These are phyloP conservation scores for Candida montana DNA, from an alignment of 805 yeast genomes.

Conservation along the genomic window DNA sequence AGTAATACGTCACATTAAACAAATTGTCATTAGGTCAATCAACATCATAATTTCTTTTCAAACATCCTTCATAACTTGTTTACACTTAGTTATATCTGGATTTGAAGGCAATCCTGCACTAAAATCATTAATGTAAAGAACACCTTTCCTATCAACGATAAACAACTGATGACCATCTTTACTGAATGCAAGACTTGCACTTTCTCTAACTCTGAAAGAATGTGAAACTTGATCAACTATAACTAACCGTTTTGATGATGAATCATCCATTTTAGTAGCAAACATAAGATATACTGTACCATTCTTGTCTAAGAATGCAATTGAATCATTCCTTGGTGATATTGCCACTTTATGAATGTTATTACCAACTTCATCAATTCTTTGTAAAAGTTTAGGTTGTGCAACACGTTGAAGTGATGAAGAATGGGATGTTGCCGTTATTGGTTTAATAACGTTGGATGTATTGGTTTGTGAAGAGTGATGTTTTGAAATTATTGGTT, in stretches of 20 bases:
- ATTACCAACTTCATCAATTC: slow-evolving; percentile 77
- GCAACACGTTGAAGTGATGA: slow-evolving; percentile 36
- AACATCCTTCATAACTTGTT: slow-evolving; percentile 3
- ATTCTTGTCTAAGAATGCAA: slow-evolving; percentile 73
- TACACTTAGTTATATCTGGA: slow-evolving; percentile 11
- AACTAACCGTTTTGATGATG: slow-evolving; percentile 39
- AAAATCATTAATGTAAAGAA: slow-evolving; percentile 75
- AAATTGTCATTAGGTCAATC: too few relatives aligned
- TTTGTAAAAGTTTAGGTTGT: slow-evolving; percentile 54
- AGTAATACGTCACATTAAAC: not conserved
- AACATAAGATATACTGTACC: slow-evolving; percentile 71
- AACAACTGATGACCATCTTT: slow-evolving; percentile 76
- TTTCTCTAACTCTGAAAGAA: slow-evolving; percentile 64
- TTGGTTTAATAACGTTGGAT: not conserved
- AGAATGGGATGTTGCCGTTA: not conserved
- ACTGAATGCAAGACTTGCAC: slow-evolving; percentile 76
- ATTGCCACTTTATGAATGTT: slow-evolving; percentile 67
- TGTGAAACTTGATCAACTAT: slow-evolving; percentile 73
- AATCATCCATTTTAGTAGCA: slow-evolving; percentile 53
- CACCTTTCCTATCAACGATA: slow-evolving; percentile 77
- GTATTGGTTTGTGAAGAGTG: too few relatives aligned
- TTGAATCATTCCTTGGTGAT: slow-evolving; percentile 82
- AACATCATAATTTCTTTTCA: too few relatives aligned
- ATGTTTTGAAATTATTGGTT: not conserved
- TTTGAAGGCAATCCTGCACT: slow-evolving; percentile 67